Percentiles rank a stretch among this genome's conserved stretches.
These are phyloP conservation scores for Scutellaria minor DNA, from an alignment of 257 asterid species.

Conservation along the genomic window DNA sequence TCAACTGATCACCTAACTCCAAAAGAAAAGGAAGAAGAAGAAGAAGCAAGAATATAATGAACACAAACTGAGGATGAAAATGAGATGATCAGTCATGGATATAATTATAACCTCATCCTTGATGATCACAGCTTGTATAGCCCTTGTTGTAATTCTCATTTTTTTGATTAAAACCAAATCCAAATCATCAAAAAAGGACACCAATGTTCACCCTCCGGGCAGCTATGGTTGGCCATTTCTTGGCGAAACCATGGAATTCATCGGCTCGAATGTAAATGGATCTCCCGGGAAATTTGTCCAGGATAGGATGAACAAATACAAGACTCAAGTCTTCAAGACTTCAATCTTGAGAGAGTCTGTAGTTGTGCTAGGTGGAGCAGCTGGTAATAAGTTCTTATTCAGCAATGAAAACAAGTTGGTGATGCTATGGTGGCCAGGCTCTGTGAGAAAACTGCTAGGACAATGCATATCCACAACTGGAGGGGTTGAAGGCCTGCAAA, in stretches of 20 bases:
- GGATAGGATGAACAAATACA: conserved; percentile 46
- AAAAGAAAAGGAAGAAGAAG: no score
- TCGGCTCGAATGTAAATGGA: conserved; percentile 50
- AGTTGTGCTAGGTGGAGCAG: conserved; percentile 51
- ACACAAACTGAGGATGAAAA: no score
- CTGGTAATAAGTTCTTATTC: conserved; percentile 66
- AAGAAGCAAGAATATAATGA: no score
- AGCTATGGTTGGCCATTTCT: conserved; percentile 62
- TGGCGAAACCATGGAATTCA: conserved; percentile 53
- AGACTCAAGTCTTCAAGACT: conserved; percentile 50
- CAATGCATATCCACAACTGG: conserved; percentile 49
- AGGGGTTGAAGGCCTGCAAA: conserved; percentile 63
- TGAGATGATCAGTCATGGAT: no score
- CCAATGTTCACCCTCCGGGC: conserved; percentile 57
- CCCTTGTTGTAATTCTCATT: conserved; percentile 12
- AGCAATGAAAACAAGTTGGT: conserved; percentile 70
- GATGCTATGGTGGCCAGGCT: conserved; percentile 70
- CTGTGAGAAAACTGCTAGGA: conserved; percentile 55
- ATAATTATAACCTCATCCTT: conserved; percentile 28
- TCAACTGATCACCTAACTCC: no score
- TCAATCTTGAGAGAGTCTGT: conserved; percentile 52
- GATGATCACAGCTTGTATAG: conserved; percentile 6
- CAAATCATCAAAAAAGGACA: conserved; percentile 5
- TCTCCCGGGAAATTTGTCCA: conserved; percentile 46
- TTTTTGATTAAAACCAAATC: not conserved